phyloP scores from a whole-genome alignment of 768 basidiomycete genomes.

The Lyophyllum semitale region DNA sequence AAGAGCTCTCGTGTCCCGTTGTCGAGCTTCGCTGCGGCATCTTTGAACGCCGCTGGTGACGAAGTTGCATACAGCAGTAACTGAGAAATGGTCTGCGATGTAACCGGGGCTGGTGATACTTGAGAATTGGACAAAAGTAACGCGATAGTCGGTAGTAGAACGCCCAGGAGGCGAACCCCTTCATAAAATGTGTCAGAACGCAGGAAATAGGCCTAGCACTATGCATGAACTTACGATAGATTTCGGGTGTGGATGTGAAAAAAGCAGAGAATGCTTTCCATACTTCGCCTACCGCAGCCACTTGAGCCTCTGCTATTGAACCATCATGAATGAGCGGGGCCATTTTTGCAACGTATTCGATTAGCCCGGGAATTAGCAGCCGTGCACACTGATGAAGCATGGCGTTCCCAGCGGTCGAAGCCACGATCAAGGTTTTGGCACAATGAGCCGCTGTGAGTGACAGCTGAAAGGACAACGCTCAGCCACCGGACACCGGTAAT shows the following conservation, averaged over 20 bases:
- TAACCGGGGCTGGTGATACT: slow-evolving; percentile 43
- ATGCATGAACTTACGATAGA: slow-evolving; percentile 53
- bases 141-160: slow-evolving; percentile 75
- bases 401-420: slow-evolving; percentile 66
- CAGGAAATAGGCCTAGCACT: background rate
- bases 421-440: slow-evolving; percentile 77
- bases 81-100: slow-evolving; percentile 62
- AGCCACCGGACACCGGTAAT: background rate
- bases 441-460: slow-evolving; percentile 90
- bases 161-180: slow-evolving; percentile 70
- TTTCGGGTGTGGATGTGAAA: slow-evolving; percentile 55
- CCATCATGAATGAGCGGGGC: slow-evolving; percentile 63
- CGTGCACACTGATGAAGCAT: slow-evolving; percentile 72
- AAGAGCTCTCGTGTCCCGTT: slow-evolving; percentile 56
- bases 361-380: slow-evolving; percentile 75
- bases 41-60: slow-evolving; percentile 80
- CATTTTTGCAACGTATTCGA: slow-evolving; percentile 77
- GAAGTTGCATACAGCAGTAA: slow-evolving; percentile 72
- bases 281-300: slow-evolving; percentile 72
- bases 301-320: slow-evolving; percentile 53
- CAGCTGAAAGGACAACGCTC: slow-evolving; percentile 43
- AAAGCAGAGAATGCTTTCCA: slow-evolving; percentile 79
- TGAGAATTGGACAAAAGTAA: slow-evolving; percentile 63
- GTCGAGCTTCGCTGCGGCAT: slow-evolving; percentile 73
- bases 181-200: slow-evolving; percentile 8